Evolutionary conservation across 1,284 basidiomycete genomes (phyloP).

Genomic region (Austroboletus novae-zelandiae): DNA sequence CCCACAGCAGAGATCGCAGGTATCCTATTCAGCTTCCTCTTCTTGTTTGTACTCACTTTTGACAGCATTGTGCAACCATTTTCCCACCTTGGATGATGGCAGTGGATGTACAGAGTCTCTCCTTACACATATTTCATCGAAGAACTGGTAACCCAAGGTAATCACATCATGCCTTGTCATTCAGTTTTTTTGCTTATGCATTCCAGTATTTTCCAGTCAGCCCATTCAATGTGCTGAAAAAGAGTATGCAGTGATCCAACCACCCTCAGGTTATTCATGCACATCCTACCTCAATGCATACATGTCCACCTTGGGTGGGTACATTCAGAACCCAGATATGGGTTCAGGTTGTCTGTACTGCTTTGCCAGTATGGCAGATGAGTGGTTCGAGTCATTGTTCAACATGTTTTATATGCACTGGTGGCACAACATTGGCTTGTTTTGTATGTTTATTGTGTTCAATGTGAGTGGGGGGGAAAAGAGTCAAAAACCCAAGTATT

Average conservation of each 20-base stretch:
- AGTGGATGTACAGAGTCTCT: conserved; percentile 79
- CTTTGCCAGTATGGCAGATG: conserved; percentile 44
- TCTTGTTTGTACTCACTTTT: conserved; percentile 68
- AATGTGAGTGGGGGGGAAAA: conserved; percentile 68
- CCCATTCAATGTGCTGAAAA: conserved; percentile 58
- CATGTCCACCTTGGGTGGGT: conserved; percentile 63
- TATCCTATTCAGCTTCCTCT: conserved; percentile 63
- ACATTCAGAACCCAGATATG: conserved; percentile 70
- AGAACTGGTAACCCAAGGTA: conserved; percentile 52
- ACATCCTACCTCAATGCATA: conserved; percentile 65
- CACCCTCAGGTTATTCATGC: conserved; percentile 76
- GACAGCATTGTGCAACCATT: conserved; percentile 26
- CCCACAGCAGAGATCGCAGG: conserved; percentile 66
- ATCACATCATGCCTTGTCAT: conserved; percentile 29
- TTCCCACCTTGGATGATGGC: conserved; percentile 35
- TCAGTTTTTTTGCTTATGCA: not conserved
- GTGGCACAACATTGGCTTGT: conserved; percentile 51
- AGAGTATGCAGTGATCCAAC: conserved; percentile 67
- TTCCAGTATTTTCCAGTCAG: conserved; percentile 48
- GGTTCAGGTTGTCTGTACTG: conserved; percentile 42
- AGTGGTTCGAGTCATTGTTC: conserved; percentile 41
- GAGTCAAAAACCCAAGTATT: conserved; percentile 59
- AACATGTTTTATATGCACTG: conserved; percentile 49
- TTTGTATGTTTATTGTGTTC: conserved; percentile 44
- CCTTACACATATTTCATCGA: conserved; percentile 76